A percentile compares a stretch with the other conserved stretches of the same genome.
phyloP scores from a whole-genome alignment of 2,329 filamentous ascomycete species.

The Cordyceps cateniannulata region DNA sequence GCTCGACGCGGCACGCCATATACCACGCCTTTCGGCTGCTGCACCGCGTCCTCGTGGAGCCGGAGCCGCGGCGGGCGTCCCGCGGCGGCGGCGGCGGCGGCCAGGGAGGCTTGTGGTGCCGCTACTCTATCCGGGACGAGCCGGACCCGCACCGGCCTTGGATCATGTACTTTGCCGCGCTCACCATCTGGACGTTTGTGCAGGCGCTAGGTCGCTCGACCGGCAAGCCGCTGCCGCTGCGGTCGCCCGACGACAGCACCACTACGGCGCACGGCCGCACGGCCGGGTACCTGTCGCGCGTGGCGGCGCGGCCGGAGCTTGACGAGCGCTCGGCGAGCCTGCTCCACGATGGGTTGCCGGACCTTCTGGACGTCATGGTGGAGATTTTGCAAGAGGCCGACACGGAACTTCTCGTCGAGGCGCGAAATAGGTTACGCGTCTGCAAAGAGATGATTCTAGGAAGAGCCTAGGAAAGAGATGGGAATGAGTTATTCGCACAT shows the following conservation, averaged over 20 bases:
- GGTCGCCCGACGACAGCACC: slow-evolving; percentile 32
- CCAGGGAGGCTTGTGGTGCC: background rate
- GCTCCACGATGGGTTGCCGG: slow-evolving; percentile 50
- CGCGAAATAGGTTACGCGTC: slow-evolving; percentile 60
- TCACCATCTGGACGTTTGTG: slow-evolving; percentile 85
- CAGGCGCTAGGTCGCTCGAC: slow-evolving; percentile 61
- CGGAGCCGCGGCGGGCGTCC: slow-evolving; percentile 25
- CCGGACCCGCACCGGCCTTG: slow-evolving; percentile 79
- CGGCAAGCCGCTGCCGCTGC: slow-evolving; percentile 40
- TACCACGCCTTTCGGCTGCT: slow-evolving; percentile 81
- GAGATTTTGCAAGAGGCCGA: slow-evolving; percentile 37
- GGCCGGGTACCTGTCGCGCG: slow-evolving; percentile 46
- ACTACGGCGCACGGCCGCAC: slow-evolving; percentile 28
- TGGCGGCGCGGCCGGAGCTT: slow-evolving; percentile 65
- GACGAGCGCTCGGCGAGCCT: slow-evolving; percentile 59
- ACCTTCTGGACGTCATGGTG: slow-evolving; percentile 38
- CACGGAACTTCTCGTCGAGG: slow-evolving; percentile 71
- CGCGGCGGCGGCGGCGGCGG: slow-evolving; percentile 18
- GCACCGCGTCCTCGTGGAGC: slow-evolving; percentile 62
- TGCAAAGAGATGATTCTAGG: slow-evolving; percentile 37
- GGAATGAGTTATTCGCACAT: background rate
- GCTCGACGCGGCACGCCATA: slow-evolving; percentile 71
- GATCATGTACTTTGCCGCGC: slow-evolving; percentile 81
- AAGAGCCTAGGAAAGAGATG: background rate
- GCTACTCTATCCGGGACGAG: slow-evolving; percentile 72